Base-by-base conservation (phyloP, 805 yeast species). In the Kazachstania viticola region DNA sequence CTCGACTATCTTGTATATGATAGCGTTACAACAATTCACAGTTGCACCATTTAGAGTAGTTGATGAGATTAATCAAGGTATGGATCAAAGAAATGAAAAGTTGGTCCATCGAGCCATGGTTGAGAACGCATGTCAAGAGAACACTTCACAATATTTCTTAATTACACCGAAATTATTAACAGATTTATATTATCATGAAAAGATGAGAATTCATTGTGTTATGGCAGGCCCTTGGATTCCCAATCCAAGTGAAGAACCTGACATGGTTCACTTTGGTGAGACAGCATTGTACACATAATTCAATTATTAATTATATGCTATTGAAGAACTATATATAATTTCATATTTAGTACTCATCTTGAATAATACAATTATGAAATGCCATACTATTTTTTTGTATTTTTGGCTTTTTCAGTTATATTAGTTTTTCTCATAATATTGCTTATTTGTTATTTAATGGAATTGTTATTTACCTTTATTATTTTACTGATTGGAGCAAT, bases 61-160 rank as follows among this genome's bases (percentile, higher is more conserved):
- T 6, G 99, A 91, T 58, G 99, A 91, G 62, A 93, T 91, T 40
- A 91, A 91, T 53, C 99, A 91, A 60, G 99, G 98, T 43, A 87
- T 91, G 97, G 99, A 91, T 59, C 80, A 93, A 9, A 72, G 72
- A 38, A 91, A 91, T 49, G 98, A 91, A 56, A 71, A 87, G 39
- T 66, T 73, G 60, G 87, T 91, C 3, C 95, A 88, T 51, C 70
- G 72, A 39, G 72, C 82, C 39, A 75, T 91, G 67, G 95, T 88
- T 1, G 75, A 79, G 34, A 75, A 79, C 29, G 88, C 96, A 0
- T 82, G 95, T 49, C 58, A 60, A 4, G 63, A 69, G 38, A 44
- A 66, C 39, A 54, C 70, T 0, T 74, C 93, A 3, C 98, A 91
- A 49, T 88, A 85, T 51, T 85, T 91, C 49, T 64, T 91, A 49